These are phyloP conservation scores for Oidiodendron maius DNA, from an alignment of 495 filamentous ascomycete genomes.

Conservation along the genomic window DNA sequence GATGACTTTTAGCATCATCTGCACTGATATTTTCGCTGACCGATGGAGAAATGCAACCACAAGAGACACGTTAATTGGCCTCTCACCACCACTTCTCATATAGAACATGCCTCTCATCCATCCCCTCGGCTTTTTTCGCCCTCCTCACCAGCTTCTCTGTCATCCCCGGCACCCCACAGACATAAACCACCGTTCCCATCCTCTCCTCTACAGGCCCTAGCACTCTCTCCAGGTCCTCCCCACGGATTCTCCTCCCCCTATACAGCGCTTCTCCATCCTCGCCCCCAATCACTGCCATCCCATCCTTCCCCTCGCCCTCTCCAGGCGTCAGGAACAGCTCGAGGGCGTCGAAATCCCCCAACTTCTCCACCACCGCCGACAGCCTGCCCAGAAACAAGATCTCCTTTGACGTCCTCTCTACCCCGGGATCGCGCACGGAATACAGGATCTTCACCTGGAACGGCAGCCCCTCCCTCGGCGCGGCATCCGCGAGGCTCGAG, in stretches of 20 bases:
- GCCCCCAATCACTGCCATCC: background rate
- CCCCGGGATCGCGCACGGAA: conserved; percentile 4
- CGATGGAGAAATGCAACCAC: too few relatives aligned
- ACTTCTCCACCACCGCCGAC: conserved; percentile 23
- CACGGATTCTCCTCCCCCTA: conserved; percentile 38
- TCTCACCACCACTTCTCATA: conserved; percentile 88
- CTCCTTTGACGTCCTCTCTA: conserved; percentile 6
- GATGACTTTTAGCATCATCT: too few relatives aligned
- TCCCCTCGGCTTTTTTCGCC: conserved; percentile 41
- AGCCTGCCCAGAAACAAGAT: conserved; percentile 43
- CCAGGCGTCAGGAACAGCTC: conserved; percentile 18
- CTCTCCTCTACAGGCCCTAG: conserved; percentile 40
- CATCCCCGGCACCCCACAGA: conserved; percentile 77
- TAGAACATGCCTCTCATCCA: conserved; percentile 52
- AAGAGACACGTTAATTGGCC: too few relatives aligned
- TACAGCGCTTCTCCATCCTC: conserved; percentile 28
- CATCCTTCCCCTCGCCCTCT: background rate
- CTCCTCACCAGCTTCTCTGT: conserved; percentile 70
- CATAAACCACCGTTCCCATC: conserved; percentile 55
- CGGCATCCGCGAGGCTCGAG: conserved; percentile 24
- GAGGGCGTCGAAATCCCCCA: conserved; percentile 13
- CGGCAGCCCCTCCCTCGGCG: conserved; percentile 24
- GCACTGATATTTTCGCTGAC: too few relatives aligned
- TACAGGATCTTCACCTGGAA: conserved; percentile 34
- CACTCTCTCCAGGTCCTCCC: conserved; percentile 41